Percentiles rank a stretch among this genome's conserved stretches.
Conservation (phyloP, 2,329 filamentous ascomycete species). For the Exophiala oligosperma region DNA sequence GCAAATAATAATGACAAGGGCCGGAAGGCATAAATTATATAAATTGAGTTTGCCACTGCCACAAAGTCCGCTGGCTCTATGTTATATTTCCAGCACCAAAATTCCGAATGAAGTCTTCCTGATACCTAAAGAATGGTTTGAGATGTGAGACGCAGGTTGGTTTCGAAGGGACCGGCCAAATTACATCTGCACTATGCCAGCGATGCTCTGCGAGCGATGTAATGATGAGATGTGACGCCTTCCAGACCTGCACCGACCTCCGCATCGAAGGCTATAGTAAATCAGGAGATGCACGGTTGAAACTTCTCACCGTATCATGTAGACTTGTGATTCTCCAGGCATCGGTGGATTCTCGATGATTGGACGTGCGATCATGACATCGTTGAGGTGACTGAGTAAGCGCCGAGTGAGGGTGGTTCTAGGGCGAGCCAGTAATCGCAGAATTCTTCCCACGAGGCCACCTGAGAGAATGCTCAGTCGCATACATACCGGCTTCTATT, state of each 20-base stretch:
- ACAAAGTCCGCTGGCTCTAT: no score
- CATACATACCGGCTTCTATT: not conserved
- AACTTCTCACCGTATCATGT: not conserved
- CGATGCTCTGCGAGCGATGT: not conserved
- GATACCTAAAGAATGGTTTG: not conserved
- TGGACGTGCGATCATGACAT: conserved; percentile 11
- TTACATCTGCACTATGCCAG: not conserved
- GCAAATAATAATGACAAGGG: not conserved
- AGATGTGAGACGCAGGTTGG: not conserved
- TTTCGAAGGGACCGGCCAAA: not conserved
- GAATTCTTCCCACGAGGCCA: not conserved
- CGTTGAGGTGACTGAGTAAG: conserved; percentile 20
- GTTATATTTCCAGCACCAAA: no score
- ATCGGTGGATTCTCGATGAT: not conserved
- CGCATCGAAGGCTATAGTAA: not conserved
- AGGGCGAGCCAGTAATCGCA: not conserved
- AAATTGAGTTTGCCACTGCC: not conserved
- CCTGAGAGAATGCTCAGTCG: not conserved
- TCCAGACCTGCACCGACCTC: not conserved
- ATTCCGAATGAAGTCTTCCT: no score
- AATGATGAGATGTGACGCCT: not conserved
- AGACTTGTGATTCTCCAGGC: not conserved
- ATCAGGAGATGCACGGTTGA: conserved; percentile 3
- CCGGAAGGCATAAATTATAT: not conserved
- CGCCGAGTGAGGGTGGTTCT: conserved; percentile 6